Evolutionary conservation across 192 early-diverging fungal species (phyloP).

Genomic region (Diversispora epigaea): DNA sequence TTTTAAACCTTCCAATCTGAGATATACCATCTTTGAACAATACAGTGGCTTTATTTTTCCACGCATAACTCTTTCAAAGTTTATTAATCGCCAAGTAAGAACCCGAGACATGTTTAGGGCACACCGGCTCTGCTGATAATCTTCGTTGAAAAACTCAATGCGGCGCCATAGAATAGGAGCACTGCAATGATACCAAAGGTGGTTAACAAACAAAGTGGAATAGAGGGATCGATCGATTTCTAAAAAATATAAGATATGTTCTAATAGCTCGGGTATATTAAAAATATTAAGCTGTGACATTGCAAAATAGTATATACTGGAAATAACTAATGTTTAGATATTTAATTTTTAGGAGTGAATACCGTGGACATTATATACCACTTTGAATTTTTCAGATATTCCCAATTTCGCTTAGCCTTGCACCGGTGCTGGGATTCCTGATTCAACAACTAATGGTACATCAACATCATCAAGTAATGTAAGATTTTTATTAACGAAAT

Average conservation of each 20-base stretch:
- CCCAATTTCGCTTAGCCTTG: constrained; percentile 8
- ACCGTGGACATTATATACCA: not conserved
- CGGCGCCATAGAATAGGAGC: too few relatives aligned
- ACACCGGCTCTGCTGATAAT: constrained; percentile 18
- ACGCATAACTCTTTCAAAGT: too few relatives aligned
- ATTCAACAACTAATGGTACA: too few relatives aligned
- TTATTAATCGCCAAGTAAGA: too few relatives aligned
- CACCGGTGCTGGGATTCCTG: too few relatives aligned
- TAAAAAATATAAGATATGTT: constrained; percentile 29
- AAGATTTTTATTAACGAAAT: too few relatives aligned
- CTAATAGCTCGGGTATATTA: constrained; percentile 28
- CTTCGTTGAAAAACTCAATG: constrained; percentile 21
- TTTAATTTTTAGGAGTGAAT: constrained; percentile 9
- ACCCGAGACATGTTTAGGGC: too few relatives aligned
- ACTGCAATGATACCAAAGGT: constrained; percentile 29
- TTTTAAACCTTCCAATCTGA: too few relatives aligned
- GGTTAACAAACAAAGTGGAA: constrained; percentile 23
- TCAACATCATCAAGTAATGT: too few relatives aligned
- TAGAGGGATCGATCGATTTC: constrained; percentile 24
- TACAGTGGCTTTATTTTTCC: too few relatives aligned
- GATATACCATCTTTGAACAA: too few relatives aligned
- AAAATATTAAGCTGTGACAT: constrained; percentile 27
- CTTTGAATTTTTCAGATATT: constrained; percentile 25
- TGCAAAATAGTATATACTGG: constrained; percentile 13
- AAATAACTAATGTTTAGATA: constrained; percentile 27